Evolutionary conservation across 495 filamentous ascomycete genomes (phyloP).

Genomic region (Trichocladium uniseriatum): DNA sequence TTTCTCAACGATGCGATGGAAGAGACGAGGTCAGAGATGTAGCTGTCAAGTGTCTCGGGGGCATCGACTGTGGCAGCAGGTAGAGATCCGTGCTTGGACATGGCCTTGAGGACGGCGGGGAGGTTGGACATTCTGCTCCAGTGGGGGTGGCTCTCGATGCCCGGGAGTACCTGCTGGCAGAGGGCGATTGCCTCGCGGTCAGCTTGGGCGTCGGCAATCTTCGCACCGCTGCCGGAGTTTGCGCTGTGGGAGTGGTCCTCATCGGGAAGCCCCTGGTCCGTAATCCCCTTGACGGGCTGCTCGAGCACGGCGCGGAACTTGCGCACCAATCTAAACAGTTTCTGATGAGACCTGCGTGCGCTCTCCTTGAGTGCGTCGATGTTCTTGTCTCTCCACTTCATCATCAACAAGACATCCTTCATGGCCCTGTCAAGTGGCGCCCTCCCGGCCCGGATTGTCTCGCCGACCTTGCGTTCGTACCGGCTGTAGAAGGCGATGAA

Average conservation of each 20-base stretch:
- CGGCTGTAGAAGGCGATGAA: constrained; percentile 63
- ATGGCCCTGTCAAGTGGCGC: constrained; percentile 70
- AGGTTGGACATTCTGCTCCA: constrained; percentile 65
- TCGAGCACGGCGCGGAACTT: constrained; percentile 72
- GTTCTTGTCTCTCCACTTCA: constrained; percentile 95
- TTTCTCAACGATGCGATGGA: constrained; percentile 64
- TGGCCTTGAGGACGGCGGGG: constrained; percentile 46
- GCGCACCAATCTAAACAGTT: constrained; percentile 80
- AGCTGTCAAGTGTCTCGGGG: constrained; percentile 52
- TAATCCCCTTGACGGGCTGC: constrained; percentile 56
- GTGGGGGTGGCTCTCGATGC: constrained; percentile 46
- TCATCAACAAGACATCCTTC: constrained; percentile 75
- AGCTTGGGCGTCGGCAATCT: constrained; percentile 24
- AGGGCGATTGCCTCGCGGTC: constrained; percentile 39
- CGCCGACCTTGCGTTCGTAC: constrained; percentile 54
- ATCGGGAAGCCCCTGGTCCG: constrained; percentile 59
- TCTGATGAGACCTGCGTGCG: constrained; percentile 79
- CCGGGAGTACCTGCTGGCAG: constrained; percentile 42
- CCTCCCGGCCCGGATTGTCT: constrained; percentile 54
- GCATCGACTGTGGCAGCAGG: constrained; percentile 46
- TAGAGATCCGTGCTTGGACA: constrained; percentile 40
- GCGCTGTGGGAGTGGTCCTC: constrained; percentile 12
- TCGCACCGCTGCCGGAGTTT: background rate
- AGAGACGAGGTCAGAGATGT: constrained; percentile 55
- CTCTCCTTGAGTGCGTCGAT: constrained; percentile 81